These are phyloP conservation scores for Crithidia sp. DNA, from an alignment of 208 protist genomes.

Conservation along the genomic window DNA sequence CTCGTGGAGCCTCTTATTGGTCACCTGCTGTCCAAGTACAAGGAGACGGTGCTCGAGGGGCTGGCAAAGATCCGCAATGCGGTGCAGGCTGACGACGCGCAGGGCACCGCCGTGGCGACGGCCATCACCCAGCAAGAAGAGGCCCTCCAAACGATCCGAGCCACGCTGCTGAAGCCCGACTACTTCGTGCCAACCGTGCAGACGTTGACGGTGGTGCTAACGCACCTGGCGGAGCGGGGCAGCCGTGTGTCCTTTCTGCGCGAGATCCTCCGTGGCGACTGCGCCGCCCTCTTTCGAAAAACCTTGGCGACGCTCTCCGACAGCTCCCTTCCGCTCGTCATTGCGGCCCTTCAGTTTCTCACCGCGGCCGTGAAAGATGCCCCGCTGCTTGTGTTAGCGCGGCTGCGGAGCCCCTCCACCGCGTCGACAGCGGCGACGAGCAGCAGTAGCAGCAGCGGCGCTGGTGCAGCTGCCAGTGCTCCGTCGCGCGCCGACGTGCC, in stretches of 20 bases:
- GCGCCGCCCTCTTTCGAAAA: conserved; percentile 52
- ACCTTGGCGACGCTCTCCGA: conserved; percentile 62
- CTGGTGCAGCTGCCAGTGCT: not conserved
- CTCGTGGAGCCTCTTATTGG: conserved; percentile 82
- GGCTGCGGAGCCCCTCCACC: conserved; percentile 53
- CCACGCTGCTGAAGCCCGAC: conserved; percentile 41
- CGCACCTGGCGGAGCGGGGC: conserved; percentile 25
- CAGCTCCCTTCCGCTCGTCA: conserved; percentile 39
- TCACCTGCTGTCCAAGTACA: conserved; percentile 84
- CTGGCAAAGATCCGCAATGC: conserved; percentile 66
- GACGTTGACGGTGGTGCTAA: conserved; percentile 46
- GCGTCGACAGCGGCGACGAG: not conserved
- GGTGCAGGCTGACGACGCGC: conserved; percentile 30
- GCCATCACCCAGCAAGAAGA: conserved; percentile 66
- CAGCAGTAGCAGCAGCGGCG: not conserved
- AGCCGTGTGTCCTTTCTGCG: conserved; percentile 48
- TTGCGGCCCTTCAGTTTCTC: conserved; percentile 73
- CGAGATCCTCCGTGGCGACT: conserved; percentile 70
- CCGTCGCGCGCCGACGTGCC: conserved; percentile 51
- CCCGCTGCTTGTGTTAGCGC: conserved; percentile 71
- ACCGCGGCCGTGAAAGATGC: conserved; percentile 52
- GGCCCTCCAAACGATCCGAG: conserved; percentile 64
- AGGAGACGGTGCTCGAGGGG: conserved; percentile 81
- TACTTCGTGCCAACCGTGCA: conserved; percentile 49
- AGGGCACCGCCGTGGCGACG: conserved; percentile 52